Percentiles rank a stretch among this genome's conserved stretches.
Conservation (phyloP, 164 flowering plant genomes). For the Kalanchoe fedtschenkoi region DNA sequence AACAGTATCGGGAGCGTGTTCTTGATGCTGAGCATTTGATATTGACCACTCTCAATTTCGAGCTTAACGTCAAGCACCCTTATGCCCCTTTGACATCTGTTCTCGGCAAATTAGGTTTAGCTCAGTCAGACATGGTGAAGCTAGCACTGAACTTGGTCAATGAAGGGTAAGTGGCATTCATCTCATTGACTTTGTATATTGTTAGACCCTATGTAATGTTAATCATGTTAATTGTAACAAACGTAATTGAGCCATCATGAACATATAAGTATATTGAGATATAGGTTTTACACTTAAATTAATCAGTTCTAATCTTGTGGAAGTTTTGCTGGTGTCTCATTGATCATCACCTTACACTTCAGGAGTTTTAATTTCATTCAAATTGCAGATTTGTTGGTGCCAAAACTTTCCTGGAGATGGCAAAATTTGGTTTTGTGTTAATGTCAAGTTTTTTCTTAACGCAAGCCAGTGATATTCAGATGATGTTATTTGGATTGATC, state of each 20-base stretch:
- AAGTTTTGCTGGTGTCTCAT: not conserved
- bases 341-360: conserved; percentile 2
- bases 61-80: conserved; percentile 88
- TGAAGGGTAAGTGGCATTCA: conserved; percentile 68
- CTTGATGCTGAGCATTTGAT: conserved; percentile 83
- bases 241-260: not conserved
- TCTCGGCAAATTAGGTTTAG: conserved; percentile 75
- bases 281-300: not conserved
- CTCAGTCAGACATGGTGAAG: conserved; percentile 61
- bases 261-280: too few species aligned
- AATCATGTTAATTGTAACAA: not conserved
- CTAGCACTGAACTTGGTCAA: conserved; percentile 76
- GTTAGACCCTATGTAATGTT: not conserved
- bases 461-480: conserved; percentile 4
- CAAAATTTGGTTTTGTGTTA: conserved; percentile 6
- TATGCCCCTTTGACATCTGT: conserved; percentile 68
- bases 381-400: conserved; percentile 10
- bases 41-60: conserved; percentile 83
- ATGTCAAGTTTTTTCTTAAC: not conserved
- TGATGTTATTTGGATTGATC: conserved; percentile 3
- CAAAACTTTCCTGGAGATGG: conserved; percentile 7
- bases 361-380: conserved; percentile 7
- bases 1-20: conserved; percentile 73
- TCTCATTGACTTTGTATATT: not conserved
- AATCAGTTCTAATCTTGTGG: not conserved